Conservation (phyloP, 768 basidiomycete species). For the Leccinum variicolor region DNA sequence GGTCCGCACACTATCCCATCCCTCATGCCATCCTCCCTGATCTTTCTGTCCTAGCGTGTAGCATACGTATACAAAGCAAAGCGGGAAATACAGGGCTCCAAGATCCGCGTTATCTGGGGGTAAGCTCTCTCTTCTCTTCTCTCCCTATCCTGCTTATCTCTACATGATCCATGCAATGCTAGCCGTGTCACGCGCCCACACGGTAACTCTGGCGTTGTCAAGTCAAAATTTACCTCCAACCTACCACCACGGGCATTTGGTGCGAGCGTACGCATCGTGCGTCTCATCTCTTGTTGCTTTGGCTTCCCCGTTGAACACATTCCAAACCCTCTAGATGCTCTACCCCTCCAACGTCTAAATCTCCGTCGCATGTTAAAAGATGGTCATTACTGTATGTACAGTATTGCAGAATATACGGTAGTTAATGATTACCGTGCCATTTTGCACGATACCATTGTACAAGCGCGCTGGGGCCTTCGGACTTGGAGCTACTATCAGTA, state of each 20-base stretch:
- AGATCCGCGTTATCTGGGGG: constrained; percentile 99
- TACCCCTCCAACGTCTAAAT: constrained; percentile 84
- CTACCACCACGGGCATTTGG: constrained; percentile 94
- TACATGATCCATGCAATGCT: background rate
- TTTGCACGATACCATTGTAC: no score
- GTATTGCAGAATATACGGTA: no score
- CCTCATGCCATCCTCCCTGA: background rate
- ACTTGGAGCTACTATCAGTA: no score
- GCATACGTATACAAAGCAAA: constrained; percentile 99
- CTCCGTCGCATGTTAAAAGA: background rate
- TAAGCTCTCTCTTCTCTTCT: constrained; percentile 36
- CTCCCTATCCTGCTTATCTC: background rate
- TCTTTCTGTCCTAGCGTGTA: constrained; percentile 59
- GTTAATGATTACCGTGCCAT: no score
- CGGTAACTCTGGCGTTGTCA: constrained; percentile 93
- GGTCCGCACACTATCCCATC: constrained; percentile 45
- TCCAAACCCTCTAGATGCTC: constrained; percentile 61
- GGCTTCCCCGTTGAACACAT: background rate
- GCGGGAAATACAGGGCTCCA: constrained; percentile 89
- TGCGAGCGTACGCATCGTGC: constrained; percentile 85
- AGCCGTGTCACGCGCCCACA: constrained; percentile 93
- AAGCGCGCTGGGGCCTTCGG: no score
- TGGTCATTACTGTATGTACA: no score
- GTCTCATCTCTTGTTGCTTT: constrained; percentile 22
- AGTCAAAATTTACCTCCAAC: constrained; percentile 94